Percentiles rank a stretch among this genome's conserved stretches.
Evolutionary conservation across 2,329 filamentous ascomycete genomes (phyloP).

Genomic region (Diaporthe citri): DNA sequence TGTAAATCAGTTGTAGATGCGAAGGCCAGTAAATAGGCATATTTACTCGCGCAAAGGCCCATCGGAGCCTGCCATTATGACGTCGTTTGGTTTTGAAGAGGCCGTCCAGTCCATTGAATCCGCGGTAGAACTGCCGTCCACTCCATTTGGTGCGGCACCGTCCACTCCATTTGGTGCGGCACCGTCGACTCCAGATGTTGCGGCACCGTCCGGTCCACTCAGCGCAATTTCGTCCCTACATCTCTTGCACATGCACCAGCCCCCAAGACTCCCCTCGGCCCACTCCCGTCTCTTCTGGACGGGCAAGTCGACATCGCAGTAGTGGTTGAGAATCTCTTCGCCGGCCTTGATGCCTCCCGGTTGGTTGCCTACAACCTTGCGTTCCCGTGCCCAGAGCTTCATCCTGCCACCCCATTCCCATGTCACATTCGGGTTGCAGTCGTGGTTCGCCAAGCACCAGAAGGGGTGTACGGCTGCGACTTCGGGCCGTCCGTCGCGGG

Average conservation of each 20-base stretch:
- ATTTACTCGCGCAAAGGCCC: not conserved
- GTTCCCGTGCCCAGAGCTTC: slow-evolving; percentile 74
- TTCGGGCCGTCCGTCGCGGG: slow-evolving; percentile 84
- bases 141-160: not conserved
- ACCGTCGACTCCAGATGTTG: not conserved
- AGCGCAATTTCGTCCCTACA: slow-evolving; percentile 78
- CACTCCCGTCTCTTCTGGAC: slow-evolving; percentile 89
- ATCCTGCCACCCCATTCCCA: slow-evolving; percentile 94
- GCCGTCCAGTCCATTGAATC: slow-evolving; percentile 20
- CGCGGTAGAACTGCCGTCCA: not conserved
- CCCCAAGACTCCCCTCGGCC: slow-evolving; percentile 88
- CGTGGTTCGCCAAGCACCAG: slow-evolving; percentile 97
- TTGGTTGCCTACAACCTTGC: slow-evolving; percentile 64
- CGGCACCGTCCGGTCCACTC: not conserved
- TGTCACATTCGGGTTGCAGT: slow-evolving; percentile 92
- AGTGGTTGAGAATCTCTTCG: slow-evolving; percentile 89
- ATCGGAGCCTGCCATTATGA: not conserved
- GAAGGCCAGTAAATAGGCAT: not conserved
- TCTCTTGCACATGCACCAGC: slow-evolving; percentile 86
- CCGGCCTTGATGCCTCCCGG: slow-evolving; percentile 77
- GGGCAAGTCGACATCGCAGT: slow-evolving; percentile 85
- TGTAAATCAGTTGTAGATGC: slow-evolving; percentile 11
- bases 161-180: not conserved
- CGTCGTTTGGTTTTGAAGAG: not conserved
- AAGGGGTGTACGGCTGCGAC: slow-evolving; percentile 93